These are phyloP conservation scores for Pneumocystis canis DNA, from an alignment of 1,139 yeast species.

Conservation along the genomic window DNA sequence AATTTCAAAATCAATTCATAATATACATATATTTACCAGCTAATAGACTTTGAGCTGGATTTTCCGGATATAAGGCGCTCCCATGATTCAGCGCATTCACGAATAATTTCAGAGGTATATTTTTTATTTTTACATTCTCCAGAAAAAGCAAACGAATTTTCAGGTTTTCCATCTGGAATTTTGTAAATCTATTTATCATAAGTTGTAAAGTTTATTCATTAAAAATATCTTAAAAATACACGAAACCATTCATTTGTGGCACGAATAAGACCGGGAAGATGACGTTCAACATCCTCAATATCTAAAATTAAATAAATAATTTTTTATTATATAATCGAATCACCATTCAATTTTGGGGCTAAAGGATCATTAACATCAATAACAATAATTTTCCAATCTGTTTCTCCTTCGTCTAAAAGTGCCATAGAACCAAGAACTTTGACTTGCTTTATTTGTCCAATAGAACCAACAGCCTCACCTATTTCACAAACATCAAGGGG, in stretches of 20 bases:
- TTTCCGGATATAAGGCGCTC: constrained; percentile 45
- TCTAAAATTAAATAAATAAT: constrained; percentile 23
- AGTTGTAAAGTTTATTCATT: background rate
- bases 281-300: constrained; percentile 64
- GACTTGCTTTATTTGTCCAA: constrained; percentile 69
- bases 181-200: constrained; percentile 43
- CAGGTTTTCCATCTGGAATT: constrained; percentile 85
- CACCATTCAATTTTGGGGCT: constrained; percentile 48
- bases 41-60: constrained; percentile 23
- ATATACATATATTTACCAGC: background rate
- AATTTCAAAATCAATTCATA: background rate
- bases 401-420: constrained; percentile 88
- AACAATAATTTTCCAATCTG: constrained; percentile 92
- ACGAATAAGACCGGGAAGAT: constrained; percentile 73
- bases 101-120: constrained; percentile 55
- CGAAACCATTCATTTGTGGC: constrained; percentile 89
- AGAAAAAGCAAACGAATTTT: constrained; percentile 69
- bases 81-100: constrained; percentile 76
- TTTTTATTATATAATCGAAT: background rate
- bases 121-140: constrained; percentile 62
- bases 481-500: constrained; percentile 94
- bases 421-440: constrained; percentile 90
- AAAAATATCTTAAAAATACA: constrained; percentile 30
- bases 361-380: constrained; percentile 72
- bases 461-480: constrained; percentile 49